Evolutionary conservation across 2,329 filamentous ascomycete genomes (phyloP).

Genomic region (Xylaria sp.): DNA sequence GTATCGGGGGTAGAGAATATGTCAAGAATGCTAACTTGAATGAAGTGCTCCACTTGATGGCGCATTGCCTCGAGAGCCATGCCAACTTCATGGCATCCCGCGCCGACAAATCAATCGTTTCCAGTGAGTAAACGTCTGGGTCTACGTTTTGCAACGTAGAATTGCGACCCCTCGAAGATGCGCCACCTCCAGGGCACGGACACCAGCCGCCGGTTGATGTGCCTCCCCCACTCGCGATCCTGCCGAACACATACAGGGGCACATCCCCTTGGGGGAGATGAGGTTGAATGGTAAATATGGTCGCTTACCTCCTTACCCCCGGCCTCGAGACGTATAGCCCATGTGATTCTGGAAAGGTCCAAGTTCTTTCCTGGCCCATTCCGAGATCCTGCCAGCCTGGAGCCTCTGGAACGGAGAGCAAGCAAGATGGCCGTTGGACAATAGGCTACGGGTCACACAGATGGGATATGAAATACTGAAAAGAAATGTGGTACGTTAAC

Average conservation of each 20-base stretch:
- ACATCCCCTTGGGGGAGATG: neutral
- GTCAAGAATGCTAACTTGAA: conserved; percentile 14
- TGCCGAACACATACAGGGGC: neutral
- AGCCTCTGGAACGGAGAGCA: neutral
- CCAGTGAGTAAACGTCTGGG: conserved; percentile 38
- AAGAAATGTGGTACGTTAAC: neutral
- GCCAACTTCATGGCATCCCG: conserved; percentile 54
- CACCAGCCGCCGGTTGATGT: neutral
- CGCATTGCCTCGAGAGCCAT: conserved; percentile 58
- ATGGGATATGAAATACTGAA: neutral
- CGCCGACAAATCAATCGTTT: conserved; percentile 55
- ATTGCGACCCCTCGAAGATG: neutral
- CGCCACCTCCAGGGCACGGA: neutral
- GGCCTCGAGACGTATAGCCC: neutral
- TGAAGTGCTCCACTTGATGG: conserved; percentile 56
- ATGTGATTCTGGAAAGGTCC: neutral
- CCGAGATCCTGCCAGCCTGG: neutral
- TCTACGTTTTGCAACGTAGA: neutral
- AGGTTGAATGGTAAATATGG: neutral
- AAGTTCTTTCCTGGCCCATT: neutral
- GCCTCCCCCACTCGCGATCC: neutral
- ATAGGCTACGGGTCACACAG: conserved; percentile 2
- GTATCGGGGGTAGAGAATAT: neutral
- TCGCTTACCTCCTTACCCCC: neutral
- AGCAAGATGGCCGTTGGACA: neutral